Base-by-base conservation (phyloP, 1,139 yeast species). In the Geotrichum fermentans region DNA sequence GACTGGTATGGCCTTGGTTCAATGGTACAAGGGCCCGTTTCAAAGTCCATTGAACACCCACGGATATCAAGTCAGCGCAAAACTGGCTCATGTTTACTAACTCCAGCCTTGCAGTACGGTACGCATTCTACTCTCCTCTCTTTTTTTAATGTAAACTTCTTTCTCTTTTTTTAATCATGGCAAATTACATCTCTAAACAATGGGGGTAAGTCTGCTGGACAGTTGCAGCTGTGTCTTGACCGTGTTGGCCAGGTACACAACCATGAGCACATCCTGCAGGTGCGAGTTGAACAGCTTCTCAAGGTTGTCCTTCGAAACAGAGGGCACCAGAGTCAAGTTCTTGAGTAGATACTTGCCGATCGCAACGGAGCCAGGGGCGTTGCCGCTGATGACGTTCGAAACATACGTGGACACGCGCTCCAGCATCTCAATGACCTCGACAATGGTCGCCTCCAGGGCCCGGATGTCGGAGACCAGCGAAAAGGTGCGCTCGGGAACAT, bases 181-280 rank as follows among this genome's bases (percentile, higher is more conserved):
- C n/a, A n/a, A n/a, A n/a, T n/a, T n/a, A n/a, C n/a, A n/a, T 35
- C 14, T 18, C 53, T 63, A 66, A 42, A 73, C 69, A 47, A 73
- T 63, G 45, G 82, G 77, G 47, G 92, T 82, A 63, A 86, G 76
- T 66, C 85, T 80, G 42, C 89, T 82, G 62, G 89, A 80, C 62
- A 84, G 74, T 63, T 84, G 92, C 57, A 86, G 77, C 70, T 88
- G 96, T 56, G 89, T 86, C 71, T 84, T 85, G 60, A 88, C 82
- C 47, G 94, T 87, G 62, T 83, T 82, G 53, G 95, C 84, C 69
- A 88, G 75, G 65, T 82, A 85, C 62, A 86, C 94, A 57, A 88
- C 78, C 82, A 87, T 81, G 56, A 85, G 76, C 40, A 88, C 82
- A 63, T 88, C 96, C 68, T 86, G 90, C 64, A 83, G 74, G 66